Evolutionary conservation across 2,329 filamentous ascomycete species (phyloP), one percentile per base, ranked within the genome.

Genomic region (Hymenoscyphus fructigenus): DNA sequence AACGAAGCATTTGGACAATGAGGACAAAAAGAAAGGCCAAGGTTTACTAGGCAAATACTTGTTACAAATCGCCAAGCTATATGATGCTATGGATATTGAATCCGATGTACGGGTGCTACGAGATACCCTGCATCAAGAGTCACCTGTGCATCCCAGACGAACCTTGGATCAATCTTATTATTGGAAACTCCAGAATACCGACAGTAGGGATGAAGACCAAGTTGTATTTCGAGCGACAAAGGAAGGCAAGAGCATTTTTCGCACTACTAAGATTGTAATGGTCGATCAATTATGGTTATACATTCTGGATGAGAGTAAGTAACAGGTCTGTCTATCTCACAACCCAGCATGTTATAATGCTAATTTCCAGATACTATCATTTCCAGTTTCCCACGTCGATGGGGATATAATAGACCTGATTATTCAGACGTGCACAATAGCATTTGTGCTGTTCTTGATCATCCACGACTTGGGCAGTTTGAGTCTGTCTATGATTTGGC

Each of bases 251-350:
- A 61, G 62, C 23, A 57, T 60, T 28, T 32, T 56, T 3, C 44
- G 44, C 12, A 62, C 41, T 34, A 57, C 65, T 15, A 32, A 60
- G 20, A 63, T 79, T 1, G 63, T 79, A 5, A 80, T 79, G 78
- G 77, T 79, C 1, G 78, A 80, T 44, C 78, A 80, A 60, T 71
- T 79, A 0, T 80, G 78, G 78, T 70, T 80, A 71, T 79, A 76
- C 75, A 74, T 79, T 50, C 65, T 79, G 0, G 77, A 78, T 57
- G 72, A 72, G 38, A 28, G 68, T 68, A 68, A 68, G 56, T 17
- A 23, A 10, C 17, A 47, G n/a, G n/a, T n/a, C n/a, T n/a, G n/a
- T n/a, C n/a, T n/a, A n/a, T n/a, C n/a, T n/a, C n/a, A n/a, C n/a
- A n/a, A n/a, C n/a, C n/a, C n/a, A n/a, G n/a, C n/a, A n/a, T n/a